Conservation (phyloP, 1,284 basidiomycete genomes). For the Ustilago loliicola region DNA sequence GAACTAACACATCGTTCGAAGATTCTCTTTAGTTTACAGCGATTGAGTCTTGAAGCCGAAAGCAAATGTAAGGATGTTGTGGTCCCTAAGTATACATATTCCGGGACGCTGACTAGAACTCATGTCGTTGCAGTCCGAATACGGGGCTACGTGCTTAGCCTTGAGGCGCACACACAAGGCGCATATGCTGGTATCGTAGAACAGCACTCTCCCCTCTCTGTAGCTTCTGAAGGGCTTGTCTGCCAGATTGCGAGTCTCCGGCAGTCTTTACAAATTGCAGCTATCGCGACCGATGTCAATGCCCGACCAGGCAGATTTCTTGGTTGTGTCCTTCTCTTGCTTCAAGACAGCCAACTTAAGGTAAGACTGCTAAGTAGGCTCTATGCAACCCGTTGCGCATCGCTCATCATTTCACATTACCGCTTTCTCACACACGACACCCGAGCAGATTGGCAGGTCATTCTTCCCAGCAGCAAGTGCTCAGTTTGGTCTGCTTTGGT, state of each 20-base stretch:
- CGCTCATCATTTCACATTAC: neutral
- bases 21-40: slow-evolving; percentile 16
- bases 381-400: neutral
- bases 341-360: slow-evolving; percentile 19
- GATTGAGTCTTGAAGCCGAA: slow-evolving; percentile 19
- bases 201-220: neutral
- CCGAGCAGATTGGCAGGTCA: slow-evolving; percentile 16
- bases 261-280: slow-evolving; percentile 8
- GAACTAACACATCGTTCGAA: neutral
- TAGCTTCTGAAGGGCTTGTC: slow-evolving; percentile 7
- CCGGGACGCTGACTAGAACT: neutral
- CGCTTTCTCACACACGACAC: neutral
- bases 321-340: slow-evolving; percentile 22
- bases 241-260: slow-evolving; percentile 15
- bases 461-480: slow-evolving; percentile 14
- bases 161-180: slow-evolving; percentile 1
- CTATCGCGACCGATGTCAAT: neutral
- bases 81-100: too few species aligned
- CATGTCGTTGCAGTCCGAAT: slow-evolving; percentile 10
- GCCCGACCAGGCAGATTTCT: neutral
- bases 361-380: slow-evolving; percentile 5
- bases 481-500: slow-evolving; percentile 33
- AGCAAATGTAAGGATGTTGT: slow-evolving; percentile 10
- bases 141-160: slow-evolving; percentile 22
- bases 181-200: neutral